phyloP scores from a whole-genome alignment of 1,284 basidiomycete species.

The Ceratobasidium sp. region DNA sequence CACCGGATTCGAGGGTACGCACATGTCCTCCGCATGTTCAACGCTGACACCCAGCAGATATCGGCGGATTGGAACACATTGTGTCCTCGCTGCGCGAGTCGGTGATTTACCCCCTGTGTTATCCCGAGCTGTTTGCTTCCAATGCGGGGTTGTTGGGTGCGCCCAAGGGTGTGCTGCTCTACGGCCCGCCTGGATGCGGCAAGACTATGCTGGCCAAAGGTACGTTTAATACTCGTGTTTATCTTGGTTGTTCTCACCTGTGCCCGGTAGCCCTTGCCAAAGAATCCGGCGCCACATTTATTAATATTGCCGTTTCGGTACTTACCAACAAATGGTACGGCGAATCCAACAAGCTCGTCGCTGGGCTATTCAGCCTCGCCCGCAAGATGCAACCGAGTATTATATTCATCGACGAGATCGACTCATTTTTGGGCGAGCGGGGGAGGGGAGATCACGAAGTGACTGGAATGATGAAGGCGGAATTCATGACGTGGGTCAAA shows the following conservation, averaged over 20 bases:
- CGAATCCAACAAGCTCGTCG: slow-evolving; percentile 97
- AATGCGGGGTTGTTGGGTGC: slow-evolving; percentile 60
- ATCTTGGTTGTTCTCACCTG: neutral
- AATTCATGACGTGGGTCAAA: slow-evolving; percentile 91
- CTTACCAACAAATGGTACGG: slow-evolving; percentile 96
- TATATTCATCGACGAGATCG: slow-evolving; percentile 85
- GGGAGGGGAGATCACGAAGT: slow-evolving; percentile 90
- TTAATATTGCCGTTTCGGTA: slow-evolving; percentile 83
- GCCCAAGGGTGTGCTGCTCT: slow-evolving; percentile 83
- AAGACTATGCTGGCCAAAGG: slow-evolving; percentile 93
- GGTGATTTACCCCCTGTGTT: slow-evolving; percentile 94
- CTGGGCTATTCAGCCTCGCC: slow-evolving; percentile 80
- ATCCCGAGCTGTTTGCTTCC: slow-evolving; percentile 85
- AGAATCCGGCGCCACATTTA: slow-evolving; percentile 96
- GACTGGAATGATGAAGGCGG: slow-evolving; percentile 99
- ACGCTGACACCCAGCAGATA: slow-evolving; percentile 58
- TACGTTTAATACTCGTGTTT: neutral
- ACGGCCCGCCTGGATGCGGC: slow-evolving; percentile 91
- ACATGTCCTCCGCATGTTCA: neutral
- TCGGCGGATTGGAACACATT: slow-evolving; percentile 96
- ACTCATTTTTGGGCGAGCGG: slow-evolving; percentile 90
- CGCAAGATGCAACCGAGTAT: slow-evolving; percentile 77
- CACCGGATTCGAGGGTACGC: slow-evolving; percentile 71
- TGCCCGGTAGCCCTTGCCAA: slow-evolving; percentile 75
- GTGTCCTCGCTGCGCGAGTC: slow-evolving; percentile 92